Conservation (phyloP, 768 basidiomycete species). For the Tylopilus vinaceipallidus region DNA sequence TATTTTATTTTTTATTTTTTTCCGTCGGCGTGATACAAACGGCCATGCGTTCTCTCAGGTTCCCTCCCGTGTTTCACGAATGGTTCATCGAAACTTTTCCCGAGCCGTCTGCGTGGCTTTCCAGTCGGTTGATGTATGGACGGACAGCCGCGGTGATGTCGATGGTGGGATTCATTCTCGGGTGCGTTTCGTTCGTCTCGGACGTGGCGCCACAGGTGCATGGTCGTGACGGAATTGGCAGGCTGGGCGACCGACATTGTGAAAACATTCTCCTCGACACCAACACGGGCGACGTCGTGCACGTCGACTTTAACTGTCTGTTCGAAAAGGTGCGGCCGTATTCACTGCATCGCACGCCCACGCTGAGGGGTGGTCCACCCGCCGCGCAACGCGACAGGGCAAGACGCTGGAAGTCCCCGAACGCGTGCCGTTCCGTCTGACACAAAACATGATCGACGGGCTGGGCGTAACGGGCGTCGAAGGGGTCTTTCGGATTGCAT, state of each 20-base stretch:
- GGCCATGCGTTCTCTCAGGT: constrained; percentile 38
- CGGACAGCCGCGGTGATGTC: constrained; percentile 96
- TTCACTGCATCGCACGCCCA: not conserved
- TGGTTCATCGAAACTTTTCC: constrained; percentile 99
- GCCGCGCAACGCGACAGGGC: constrained; percentile 47
- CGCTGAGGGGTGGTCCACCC: too few species aligned
- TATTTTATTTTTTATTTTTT: not conserved
- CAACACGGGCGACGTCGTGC: constrained; percentile 86
- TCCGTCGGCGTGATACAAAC: too few species aligned
- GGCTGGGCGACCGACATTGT: constrained; percentile 96
- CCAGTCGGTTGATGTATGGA: constrained; percentile 80
- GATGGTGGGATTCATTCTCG: constrained; percentile 96
- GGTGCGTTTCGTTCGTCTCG: constrained; percentile 48
- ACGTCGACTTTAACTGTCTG: constrained; percentile 97
- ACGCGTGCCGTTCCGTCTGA: constrained; percentile 90
- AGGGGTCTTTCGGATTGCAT: constrained; percentile 89
- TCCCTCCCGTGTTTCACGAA: constrained; percentile 87
- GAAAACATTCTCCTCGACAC: constrained; percentile 95
- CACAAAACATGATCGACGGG: constrained; percentile 90
- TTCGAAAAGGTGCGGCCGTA: constrained; percentile 76
- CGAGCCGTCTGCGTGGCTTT: constrained; percentile 93
- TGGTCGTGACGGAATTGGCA: constrained; percentile 25
- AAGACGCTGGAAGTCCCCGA: constrained; percentile 86
- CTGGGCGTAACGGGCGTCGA: constrained; percentile 92
- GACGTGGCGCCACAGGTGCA: too few species aligned